Evolutionary conservation across 305 asterid genomes (phyloP), one percentile per base, ranked within the genome.

Genomic region (Euphrasia arctica): DNA sequence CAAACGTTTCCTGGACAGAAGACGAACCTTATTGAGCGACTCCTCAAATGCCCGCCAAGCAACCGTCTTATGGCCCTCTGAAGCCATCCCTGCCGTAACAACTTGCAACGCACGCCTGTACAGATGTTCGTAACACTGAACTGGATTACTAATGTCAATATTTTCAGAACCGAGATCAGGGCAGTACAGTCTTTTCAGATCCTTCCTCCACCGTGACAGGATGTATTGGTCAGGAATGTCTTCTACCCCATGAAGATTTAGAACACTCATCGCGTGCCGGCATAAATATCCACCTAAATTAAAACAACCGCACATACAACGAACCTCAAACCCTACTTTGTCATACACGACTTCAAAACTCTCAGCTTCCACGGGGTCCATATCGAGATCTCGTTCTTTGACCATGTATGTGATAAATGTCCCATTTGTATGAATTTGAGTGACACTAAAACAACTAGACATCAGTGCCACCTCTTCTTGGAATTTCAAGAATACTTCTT

Each of bases 131-230:
- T 68, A 76, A 88, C 88, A 74, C 9, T 90, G 95, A 66, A 88
- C 76, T 9, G 88, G 93, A 73, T 84, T 88, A 28, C 79, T 72
- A 42, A 79, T 64, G 74, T 88, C 97, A 3, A 86, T 78, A 57
- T 43, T 66, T 65, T 73, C 66, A 48, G 90, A 77, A 29, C 89
- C 89, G 41, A 74, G 60, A 65, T 84, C 91, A 2, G 76, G 79
- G 28, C 75, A 64, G 62, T 82, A 86, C 63, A 69, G 5, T 41
- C 95, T 95, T 58, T 88, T 81, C 36, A 77, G 49, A 74, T 88
- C 92, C 79, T 86, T 90, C 79, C 93, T 90, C 97, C 97, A 90
- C 64, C 97, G 80, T 1, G 81, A 65, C 62, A 88, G 68, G 25
- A 88, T 48, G 54, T 88, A 86, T 60, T 80, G 88, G 71, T 67